Conservation (phyloP, 352 stramenopile species). For the Phytophthora idaei region DNA sequence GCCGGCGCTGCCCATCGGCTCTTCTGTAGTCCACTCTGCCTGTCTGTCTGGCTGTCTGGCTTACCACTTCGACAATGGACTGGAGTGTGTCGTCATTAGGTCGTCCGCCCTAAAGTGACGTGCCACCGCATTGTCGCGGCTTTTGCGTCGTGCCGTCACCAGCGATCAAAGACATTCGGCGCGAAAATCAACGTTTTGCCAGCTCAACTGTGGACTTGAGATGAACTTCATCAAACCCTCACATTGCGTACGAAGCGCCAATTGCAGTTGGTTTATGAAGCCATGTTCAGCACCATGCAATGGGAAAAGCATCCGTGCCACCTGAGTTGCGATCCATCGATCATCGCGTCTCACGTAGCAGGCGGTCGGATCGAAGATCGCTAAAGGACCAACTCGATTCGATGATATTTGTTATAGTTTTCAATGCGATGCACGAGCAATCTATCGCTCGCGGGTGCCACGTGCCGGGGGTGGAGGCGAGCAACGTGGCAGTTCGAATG, state of each 20-base stretch:
- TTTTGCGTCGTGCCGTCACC: not conserved
- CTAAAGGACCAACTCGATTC: not conserved
- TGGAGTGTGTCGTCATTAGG: constrained; percentile 8
- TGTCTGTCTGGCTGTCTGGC: constrained; percentile 22
- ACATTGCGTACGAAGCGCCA: not conserved
- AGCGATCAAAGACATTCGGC: constrained; percentile 6
- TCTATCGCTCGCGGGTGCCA: constrained; percentile 3
- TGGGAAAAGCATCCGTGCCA: constrained; percentile 5
- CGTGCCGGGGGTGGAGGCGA: not conserved
- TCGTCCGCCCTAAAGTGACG: constrained; percentile 24
- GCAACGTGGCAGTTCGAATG: constrained; percentile 7
- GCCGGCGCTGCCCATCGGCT: constrained; percentile 7
- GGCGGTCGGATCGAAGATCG: not conserved
- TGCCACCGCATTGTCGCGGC: constrained; percentile 6
- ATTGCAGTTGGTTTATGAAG: constrained; percentile 10
- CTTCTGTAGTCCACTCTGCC: constrained; percentile 35
- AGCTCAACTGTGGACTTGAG: not conserved
- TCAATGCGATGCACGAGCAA: not conserved
- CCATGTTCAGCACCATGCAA: constrained; percentile 14
- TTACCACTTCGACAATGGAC: constrained; percentile 19
- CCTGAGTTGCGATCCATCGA: constrained; percentile 11
- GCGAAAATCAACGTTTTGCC: not conserved
- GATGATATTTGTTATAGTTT: constrained; percentile 25
- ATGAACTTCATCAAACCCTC: not conserved
- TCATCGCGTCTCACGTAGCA: constrained; percentile 3